A percentile compares a stretch with the other conserved stretches of the same genome.
Evolutionary conservation across 2,329 filamentous ascomycete species (phyloP).

Genomic region (Diaporthe destruens): DNA sequence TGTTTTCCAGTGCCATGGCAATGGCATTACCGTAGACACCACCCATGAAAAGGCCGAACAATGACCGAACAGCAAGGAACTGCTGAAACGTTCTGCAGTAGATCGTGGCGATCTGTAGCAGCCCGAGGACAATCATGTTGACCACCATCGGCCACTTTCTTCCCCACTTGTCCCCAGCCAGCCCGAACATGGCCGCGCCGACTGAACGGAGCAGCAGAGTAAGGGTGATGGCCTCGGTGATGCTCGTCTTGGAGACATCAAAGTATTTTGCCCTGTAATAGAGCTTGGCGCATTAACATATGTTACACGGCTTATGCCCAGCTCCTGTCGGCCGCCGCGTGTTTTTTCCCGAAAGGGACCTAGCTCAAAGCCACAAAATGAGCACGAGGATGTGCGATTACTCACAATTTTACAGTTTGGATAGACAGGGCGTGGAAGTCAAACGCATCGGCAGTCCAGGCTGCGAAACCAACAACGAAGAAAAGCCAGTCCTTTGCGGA

Average conservation of each 20-base stretch:
- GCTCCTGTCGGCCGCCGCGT: neutral
- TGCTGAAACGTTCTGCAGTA: constrained; percentile 79
- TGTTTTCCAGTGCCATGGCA: constrained; percentile 78
- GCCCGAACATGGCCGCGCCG: constrained; percentile 81
- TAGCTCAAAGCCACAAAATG: constrained; percentile 14
- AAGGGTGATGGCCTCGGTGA: constrained; percentile 81
- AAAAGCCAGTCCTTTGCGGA: constrained; percentile 78
- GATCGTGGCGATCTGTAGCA: constrained; percentile 80
- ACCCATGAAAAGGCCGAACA: constrained; percentile 86
- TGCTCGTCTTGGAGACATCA: constrained; percentile 69
- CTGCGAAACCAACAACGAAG: constrained; percentile 78
- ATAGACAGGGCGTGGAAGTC: constrained; percentile 87
- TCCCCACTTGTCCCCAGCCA: constrained; percentile 83
- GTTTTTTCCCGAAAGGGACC: neutral
- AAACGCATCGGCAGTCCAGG: constrained; percentile 87
- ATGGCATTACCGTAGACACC: constrained; percentile 85
- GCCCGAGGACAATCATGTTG: constrained; percentile 80
- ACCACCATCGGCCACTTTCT: constrained; percentile 87
- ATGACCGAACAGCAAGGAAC: constrained; percentile 79
- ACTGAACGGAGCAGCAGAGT: constrained; percentile 81
- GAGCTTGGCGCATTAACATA: constrained; percentile 23
- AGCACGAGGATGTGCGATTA: neutral
- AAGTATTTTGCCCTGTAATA: constrained; percentile 58
- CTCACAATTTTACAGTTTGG: constrained; percentile 76
- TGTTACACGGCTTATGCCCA: constrained; percentile 1